Evolutionary conservation across 2,329 filamentous ascomycete species (phyloP).

Genomic region (Stemphylium lycopersici): DNA sequence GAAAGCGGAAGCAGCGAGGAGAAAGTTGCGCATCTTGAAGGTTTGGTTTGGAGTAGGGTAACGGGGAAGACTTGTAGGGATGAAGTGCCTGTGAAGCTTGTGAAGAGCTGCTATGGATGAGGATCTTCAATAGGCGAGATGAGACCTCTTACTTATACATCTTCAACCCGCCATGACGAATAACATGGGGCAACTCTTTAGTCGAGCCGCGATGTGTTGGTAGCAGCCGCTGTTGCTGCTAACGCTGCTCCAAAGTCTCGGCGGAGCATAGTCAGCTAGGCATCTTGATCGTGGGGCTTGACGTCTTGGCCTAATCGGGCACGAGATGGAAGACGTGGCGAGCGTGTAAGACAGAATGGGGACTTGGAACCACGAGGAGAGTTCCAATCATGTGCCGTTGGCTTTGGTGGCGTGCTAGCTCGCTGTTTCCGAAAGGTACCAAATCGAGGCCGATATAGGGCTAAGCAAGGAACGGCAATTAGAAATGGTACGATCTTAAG

Average conservation of each 20-base stretch:
- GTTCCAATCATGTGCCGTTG: slow-evolving; percentile 13
- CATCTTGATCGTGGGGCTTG: neutral
- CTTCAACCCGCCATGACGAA: neutral
- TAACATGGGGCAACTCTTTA: slow-evolving; percentile 4
- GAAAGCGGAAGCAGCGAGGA: slow-evolving; percentile 21
- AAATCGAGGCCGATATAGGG: slow-evolving; percentile 10
- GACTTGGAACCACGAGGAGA: neutral
- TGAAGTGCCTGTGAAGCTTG: slow-evolving; percentile 8
- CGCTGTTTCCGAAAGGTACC: slow-evolving; percentile 7
- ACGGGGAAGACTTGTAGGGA: slow-evolving; percentile 9
- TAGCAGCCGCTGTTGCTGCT: slow-evolving; percentile 11
- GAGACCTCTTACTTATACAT: slow-evolving; percentile 22
- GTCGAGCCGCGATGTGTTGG: slow-evolving; percentile 5
- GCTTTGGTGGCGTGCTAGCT: slow-evolving; percentile 18
- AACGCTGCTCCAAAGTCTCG: slow-evolving; percentile 1
- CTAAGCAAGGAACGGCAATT: slow-evolving; percentile 15
- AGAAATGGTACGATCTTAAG: slow-evolving; percentile 9
- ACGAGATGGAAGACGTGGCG: neutral
- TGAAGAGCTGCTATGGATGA: slow-evolving; percentile 15
- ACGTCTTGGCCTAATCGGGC: slow-evolving; percentile 8
- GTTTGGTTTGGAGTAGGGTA: slow-evolving; percentile 7
- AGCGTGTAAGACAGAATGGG: slow-evolving; percentile 10
- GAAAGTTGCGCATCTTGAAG: slow-evolving; percentile 32
- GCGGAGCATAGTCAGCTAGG: neutral
- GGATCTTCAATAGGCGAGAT: slow-evolving; percentile 12